Evolutionary conservation across 371 early-diverging fungal genomes (phyloP), one percentile per base, ranked within the genome.

Genomic region (Saksenaea vasiformis): DNA sequence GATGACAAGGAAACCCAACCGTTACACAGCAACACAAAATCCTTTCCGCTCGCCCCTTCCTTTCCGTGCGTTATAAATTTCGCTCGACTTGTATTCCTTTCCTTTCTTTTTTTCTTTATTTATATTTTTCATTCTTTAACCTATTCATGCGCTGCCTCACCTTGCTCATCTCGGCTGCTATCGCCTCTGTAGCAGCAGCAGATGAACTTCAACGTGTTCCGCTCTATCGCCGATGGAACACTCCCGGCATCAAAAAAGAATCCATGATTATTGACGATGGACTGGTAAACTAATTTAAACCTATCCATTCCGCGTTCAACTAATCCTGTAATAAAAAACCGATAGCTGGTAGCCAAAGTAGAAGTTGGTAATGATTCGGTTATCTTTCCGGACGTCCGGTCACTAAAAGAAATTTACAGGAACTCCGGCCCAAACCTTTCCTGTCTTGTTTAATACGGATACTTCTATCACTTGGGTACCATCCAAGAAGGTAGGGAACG

Each of bases 381-480:
- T n/a, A 55, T 11, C 26, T 55, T n/a, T 55, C 56, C 56, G 56
- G 38, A 34, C 35, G 8, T 19, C n/a, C 36, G 22, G 31, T 62
- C 19, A 56, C 31, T 8, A 58, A 57, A 41, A 39, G 38, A 24
- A 7, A 31, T n/a, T n/a, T 57, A 64, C 68, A 71, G 81, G 81
- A 54, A 68, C 76, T 36, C 81, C 78, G 27, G 58, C 74, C 36
- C 76, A 80, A 65, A 62, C 69, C 19, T 80, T 78, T 47, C 58
- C 69, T 24, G 78, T 80, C 17, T 64, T 78, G 28, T 78, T 74
- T 57, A 74, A 80, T 57, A 78, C 78, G 37, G 68, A 73, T 27
- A 72, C 73, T 17, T 70, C 74, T 26, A 58, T 80, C 24, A 72
- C 78, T 47, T 80, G 81, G 81, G 73, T 80, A 11, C 81, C 81